Evolutionary conservation across 805 yeast genomes (phyloP), one percentile per base, ranked within the genome.

Genomic region (Candida mattraensis): DNA sequence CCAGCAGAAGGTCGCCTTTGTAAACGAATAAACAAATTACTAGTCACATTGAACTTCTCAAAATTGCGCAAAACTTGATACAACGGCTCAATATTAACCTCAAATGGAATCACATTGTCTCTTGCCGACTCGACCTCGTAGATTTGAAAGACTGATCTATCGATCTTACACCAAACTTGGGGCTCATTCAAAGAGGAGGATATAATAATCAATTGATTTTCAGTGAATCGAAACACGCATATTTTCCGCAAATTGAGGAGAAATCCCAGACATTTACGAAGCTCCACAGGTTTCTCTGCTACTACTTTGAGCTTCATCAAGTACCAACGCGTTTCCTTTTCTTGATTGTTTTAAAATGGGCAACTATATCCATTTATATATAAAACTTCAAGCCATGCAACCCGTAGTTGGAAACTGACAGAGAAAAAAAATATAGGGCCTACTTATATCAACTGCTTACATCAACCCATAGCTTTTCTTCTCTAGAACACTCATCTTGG

Each of bases 131-230:
- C 70, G 21, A 78, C 67, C 41, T 74, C 78, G 25, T 74, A 67
- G 26, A 66, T 59, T 45, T 66, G 66, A 63, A 80, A 73, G 24
- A 78, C 53, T 10, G 66, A 59, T 3, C 51, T 66, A 12, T 69
- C 63, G 10, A 82, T 50, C 40, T 74, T 75, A 45, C 83, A 72
- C 87, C 87, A 83, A 2, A 78, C 74, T 43, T 80, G 86, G 2
- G 87, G 86, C 39, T 79, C 83, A 28, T 69, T 64, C 18, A 69
- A 46, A 7, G 73, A 66, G 1, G 72, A 67, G 45, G 80, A 76
- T 4, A 80, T 72, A 10, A 80, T 67, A 24, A 65, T 54, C 26
- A 83, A 57, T 37, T 66, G 66, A 1, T 63, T 54, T 3, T 70
- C 74, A 1, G 78, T 70, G 59, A 83, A 78, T 33, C 78, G 61